Base-by-base conservation (phyloP, 2,329 filamentous ascomycete genomes). In the Aspergillus japonicus region DNA sequence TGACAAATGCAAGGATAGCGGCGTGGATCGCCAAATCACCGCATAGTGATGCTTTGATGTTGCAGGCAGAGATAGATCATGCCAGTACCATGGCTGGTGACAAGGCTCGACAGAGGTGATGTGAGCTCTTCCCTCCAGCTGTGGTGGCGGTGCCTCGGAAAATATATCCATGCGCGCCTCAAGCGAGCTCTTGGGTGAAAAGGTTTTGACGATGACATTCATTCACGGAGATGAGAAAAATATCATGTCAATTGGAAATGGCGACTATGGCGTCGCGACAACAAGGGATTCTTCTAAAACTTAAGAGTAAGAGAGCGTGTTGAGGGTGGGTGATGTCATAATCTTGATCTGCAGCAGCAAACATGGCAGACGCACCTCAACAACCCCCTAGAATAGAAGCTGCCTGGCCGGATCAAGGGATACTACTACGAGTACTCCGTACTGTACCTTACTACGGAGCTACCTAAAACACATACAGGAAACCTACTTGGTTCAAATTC, bases 281-380 rank as follows among this genome's bases (percentile, higher is more conserved):
- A 23, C 14, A 29, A 8, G 8, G 21, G 23, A 42, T 19, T 33
- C 26, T 44, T 29, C 33, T 24, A 44, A 26, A 39, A n/a, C 12
- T 26, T 51, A 21, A 31, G n/a, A 21, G 21, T 21, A 21, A 21
- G 21, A 16, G 12, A n/a, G 16, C 14, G 26, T 29, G 26, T 14
- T 11, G 11, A 26, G 29, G 23, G 26, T 55, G n/a, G 16, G 53
- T 55, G 53, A 55, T 55, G 53, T 55, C 53, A 55, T 55, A 26
- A 21, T 26, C 53, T 48, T 55, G 53, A 31, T 55, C 29, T 24
- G 35, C 52, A 47, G 53, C 42, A 12, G 29, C 53, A 23, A 55
- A 55, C 53, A 47, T 55, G 42, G 53, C 26, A 54, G 52, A 47
- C 52, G 39, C 16, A 44, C 39, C n/a, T 42, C 16, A 16, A 39